A percentile compares a stretch with the other conserved stretches of the same genome.
Conservation (phyloP, 768 basidiomycete species). For the Suillus fuscotomentosus region DNA sequence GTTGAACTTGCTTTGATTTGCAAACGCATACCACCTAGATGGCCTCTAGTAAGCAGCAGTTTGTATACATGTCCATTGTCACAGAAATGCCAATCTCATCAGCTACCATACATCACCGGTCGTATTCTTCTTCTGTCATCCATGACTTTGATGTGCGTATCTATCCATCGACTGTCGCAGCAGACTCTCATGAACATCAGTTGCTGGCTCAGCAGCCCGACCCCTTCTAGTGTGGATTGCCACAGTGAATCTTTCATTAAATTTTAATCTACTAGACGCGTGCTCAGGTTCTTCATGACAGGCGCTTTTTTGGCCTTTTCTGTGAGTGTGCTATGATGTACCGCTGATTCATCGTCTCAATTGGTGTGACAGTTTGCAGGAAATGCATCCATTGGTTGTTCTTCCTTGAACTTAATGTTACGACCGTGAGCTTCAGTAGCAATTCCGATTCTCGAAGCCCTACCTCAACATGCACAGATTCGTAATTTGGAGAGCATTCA, state of each 20-base stretch:
- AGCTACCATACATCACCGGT: neutral
- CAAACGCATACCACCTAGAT: neutral
- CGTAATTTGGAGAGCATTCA: neutral
- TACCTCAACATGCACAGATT: conserved; percentile 1
- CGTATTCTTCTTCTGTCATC: neutral
- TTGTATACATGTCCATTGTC: neutral
- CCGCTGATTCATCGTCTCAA: neutral
- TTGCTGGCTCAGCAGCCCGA: neutral
- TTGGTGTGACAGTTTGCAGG: neutral
- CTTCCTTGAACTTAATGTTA: neutral
- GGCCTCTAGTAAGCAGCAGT: neutral
- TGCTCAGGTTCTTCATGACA: neutral
- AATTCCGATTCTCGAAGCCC: neutral
- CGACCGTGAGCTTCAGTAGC: neutral
- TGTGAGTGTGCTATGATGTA: neutral
- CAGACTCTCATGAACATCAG: neutral
- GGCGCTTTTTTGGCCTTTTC: neutral
- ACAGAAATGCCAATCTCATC: neutral
- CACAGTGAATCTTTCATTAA: neutral
- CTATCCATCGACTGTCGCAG: too few relatives aligned
- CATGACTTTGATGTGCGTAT: neutral
- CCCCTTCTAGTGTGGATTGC: neutral
- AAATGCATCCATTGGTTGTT: conserved; percentile 1
- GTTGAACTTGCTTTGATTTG: neutral
- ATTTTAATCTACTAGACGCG: too few relatives aligned